Evolutionary conservation across 129 eudicot genomes (phyloP).

Genomic region (Centrapalus pauciflorus): DNA sequence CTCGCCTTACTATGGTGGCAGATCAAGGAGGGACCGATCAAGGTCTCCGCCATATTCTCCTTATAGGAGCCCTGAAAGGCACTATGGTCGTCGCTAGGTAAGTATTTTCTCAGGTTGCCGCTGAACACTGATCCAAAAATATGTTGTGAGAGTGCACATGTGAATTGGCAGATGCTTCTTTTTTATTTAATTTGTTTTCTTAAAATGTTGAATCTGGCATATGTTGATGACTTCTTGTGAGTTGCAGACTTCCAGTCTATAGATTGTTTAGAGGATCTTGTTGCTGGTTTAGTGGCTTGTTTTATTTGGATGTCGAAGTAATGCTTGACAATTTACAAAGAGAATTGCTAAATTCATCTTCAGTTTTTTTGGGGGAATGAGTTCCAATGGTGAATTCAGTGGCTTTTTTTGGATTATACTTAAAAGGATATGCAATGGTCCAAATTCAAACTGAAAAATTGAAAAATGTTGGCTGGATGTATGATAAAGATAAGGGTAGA

Average conservation of each 20-base stretch:
- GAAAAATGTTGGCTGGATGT: too few species aligned
- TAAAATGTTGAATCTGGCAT: background rate
- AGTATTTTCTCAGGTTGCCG: background rate
- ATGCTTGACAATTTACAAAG: too few species aligned
- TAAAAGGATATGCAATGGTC: too few species aligned
- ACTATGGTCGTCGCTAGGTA: conserved; percentile 69
- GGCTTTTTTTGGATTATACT: too few species aligned
- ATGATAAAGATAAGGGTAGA: too few species aligned
- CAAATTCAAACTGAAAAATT: too few species aligned
- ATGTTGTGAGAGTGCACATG: conserved; percentile 19
- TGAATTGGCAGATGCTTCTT: background rate
- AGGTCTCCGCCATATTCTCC: conserved; percentile 70
- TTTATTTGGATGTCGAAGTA: too few species aligned
- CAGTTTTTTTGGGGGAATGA: too few species aligned
- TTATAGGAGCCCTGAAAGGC: conserved; percentile 61
- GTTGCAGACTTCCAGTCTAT: background rate
- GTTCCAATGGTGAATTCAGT: too few species aligned
- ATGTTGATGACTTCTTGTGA: background rate
- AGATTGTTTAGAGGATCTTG: conserved; percentile 3
- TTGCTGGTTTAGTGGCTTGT: background rate
- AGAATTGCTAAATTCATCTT: too few species aligned
- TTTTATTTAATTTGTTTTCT: too few species aligned
- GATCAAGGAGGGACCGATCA: conserved; percentile 84
- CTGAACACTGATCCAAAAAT: background rate
- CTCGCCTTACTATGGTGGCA: conserved; percentile 66